phyloP scores from a whole-genome alignment of 1,139 yeast species.

The Pichia sp. region DNA sequence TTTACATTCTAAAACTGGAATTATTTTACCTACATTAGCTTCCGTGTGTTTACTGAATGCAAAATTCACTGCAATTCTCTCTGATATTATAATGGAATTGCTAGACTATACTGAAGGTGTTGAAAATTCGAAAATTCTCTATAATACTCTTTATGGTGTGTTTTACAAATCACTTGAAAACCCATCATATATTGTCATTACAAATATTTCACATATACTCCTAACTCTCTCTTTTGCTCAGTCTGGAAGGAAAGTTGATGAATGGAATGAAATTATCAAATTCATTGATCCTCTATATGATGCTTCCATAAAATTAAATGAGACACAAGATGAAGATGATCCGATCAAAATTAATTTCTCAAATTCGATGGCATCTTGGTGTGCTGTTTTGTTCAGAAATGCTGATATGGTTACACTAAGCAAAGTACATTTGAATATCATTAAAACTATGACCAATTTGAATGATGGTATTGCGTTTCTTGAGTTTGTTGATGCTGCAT shows the following conservation, averaged over 20 bases:
- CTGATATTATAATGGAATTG: constrained; percentile 55
- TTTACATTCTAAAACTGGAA: constrained; percentile 62
- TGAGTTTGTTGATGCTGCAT: constrained; percentile 42
- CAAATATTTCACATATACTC: constrained; percentile 26
- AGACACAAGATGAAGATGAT: constrained; percentile 11
- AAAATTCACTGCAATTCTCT: constrained; percentile 38
- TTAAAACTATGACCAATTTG: constrained; percentile 22
- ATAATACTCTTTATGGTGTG: constrained; percentile 26
- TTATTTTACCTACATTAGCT: constrained; percentile 42
- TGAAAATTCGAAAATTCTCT: constrained; percentile 43
- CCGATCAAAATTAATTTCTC: constrained; percentile 25
- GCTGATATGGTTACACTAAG: constrained; percentile 46
- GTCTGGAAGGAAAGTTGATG: constrained; percentile 53
- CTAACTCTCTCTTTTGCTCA: constrained; percentile 53
- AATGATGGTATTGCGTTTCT: constrained; percentile 36
- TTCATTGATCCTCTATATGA: constrained; percentile 15
- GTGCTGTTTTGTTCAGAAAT: constrained; percentile 51
- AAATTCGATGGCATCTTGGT: constrained; percentile 34
- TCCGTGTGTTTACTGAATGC: constrained; percentile 30
- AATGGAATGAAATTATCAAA: constrained; percentile 33
- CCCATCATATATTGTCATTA: constrained; percentile 10
- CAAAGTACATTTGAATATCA: constrained; percentile 34
- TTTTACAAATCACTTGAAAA: constrained; percentile 6
- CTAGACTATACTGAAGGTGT: constrained; percentile 50
- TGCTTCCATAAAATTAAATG: constrained; percentile 5